These are phyloP conservation scores for Porphyrellus cyaneotinctus DNA, from an alignment of 768 basidiomycete genomes.

Conservation along the genomic window DNA sequence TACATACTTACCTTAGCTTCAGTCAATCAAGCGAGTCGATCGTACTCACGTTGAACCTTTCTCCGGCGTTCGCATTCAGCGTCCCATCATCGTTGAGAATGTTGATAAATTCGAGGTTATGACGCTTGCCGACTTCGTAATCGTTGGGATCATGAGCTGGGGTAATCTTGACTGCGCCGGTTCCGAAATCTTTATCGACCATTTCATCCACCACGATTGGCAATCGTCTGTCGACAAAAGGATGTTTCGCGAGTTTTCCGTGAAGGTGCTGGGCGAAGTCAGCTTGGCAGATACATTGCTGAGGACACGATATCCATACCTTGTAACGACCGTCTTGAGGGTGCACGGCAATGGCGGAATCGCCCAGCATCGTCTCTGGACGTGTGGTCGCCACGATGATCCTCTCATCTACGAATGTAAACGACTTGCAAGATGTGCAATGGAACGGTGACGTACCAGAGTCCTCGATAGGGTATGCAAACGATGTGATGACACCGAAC, in stretches of 20 bases:
- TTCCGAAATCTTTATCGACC: constrained; percentile 94
- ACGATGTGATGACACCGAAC: constrained; percentile 95
- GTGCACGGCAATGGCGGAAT: constrained; percentile 95
- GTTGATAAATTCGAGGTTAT: constrained; percentile 88
- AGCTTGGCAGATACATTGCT: background rate
- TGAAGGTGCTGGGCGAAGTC: constrained; percentile 65
- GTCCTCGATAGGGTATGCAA: constrained; percentile 86
- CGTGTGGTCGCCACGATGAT: constrained; percentile 95
- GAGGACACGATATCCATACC: constrained; percentile 31
- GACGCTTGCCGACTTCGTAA: constrained; percentile 88
- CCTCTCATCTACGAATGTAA: constrained; percentile 59
- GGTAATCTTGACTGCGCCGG: constrained; percentile 98
- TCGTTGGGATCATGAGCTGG: constrained; percentile 98
- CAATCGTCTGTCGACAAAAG: constrained; percentile 80
- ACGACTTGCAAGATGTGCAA: background rate
- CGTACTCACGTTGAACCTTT: constrained; percentile 57
- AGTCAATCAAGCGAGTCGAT: background rate
- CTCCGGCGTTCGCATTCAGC: constrained; percentile 84
- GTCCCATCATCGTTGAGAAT: constrained; percentile 97
- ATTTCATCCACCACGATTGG: constrained; percentile 87
- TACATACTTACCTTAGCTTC: background rate
- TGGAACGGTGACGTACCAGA: constrained; percentile 50
- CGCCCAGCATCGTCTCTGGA: constrained; percentile 98
- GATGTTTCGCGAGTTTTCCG: constrained; percentile 87
- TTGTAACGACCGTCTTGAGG: constrained; percentile 89